Evolutionary conservation across 2,329 filamentous ascomycete genomes (phyloP).

Genomic region (Aureobasidium mangrovei): DNA sequence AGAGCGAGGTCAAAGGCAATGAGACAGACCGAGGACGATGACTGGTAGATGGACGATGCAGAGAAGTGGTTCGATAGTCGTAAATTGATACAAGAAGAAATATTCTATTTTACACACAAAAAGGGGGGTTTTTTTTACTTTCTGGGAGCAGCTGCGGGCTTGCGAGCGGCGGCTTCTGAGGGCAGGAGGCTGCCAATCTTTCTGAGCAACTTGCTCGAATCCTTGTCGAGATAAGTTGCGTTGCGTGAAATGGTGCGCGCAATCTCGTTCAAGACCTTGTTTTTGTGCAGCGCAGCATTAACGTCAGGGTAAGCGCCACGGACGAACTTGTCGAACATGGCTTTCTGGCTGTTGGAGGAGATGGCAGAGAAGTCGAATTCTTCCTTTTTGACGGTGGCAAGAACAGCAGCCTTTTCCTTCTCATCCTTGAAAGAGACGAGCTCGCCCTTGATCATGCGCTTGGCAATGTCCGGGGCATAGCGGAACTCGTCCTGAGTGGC

Average conservation of each 20-base stretch:
- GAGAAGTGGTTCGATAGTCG: background rate
- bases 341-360: constrained; percentile 13
- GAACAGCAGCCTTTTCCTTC: constrained; percentile 17
- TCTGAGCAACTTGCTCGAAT: constrained; percentile 25
- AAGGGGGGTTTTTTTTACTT: background rate
- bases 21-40: constrained; percentile 31
- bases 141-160: background rate
- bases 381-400: constrained; percentile 14
- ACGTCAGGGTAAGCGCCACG: constrained; percentile 21
- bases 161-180: constrained; percentile 10
- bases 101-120: constrained; percentile 8
- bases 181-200: constrained; percentile 21
- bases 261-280: constrained; percentile 20
- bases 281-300: constrained; percentile 16
- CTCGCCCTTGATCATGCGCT: constrained; percentile 18
- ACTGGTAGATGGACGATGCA: constrained; percentile 16
- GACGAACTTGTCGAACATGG: constrained; percentile 20
- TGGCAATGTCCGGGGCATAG: constrained; percentile 17
- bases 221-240: constrained; percentile 20
- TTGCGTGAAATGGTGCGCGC: constrained; percentile 19
- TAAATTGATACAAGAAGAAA: background rate
- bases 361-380: constrained; percentile 16
- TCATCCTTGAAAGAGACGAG: constrained; percentile 17
- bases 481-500: constrained; percentile 16
- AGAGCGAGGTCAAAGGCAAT: constrained; percentile 42